These are phyloP conservation scores for Talaromyces ruber DNA, from an alignment of 495 filamentous ascomycete genomes.

Conservation along the genomic window DNA sequence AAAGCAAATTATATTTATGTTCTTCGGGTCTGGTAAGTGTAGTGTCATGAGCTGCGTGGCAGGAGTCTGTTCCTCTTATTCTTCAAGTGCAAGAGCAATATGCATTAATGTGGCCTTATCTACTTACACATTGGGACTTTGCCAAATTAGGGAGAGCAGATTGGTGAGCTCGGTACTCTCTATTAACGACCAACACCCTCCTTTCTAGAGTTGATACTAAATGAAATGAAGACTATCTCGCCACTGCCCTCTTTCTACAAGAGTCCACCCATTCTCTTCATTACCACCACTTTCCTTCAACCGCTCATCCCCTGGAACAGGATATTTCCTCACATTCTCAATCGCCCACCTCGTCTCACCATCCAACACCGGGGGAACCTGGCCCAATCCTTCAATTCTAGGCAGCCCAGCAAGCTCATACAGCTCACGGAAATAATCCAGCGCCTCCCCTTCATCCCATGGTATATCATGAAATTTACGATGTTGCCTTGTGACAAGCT, in stretches of 20 bases:
- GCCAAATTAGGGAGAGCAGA: no score
- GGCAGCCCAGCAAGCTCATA: constrained; percentile 34
- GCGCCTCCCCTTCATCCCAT: constrained; percentile 36
- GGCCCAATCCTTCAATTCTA: constrained; percentile 30
- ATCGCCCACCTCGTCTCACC: constrained; percentile 36
- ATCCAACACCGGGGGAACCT: constrained; percentile 32
- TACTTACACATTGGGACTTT: no score
- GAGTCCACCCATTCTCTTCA: background rate
- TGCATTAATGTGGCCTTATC: no score
- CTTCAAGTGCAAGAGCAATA: no score
- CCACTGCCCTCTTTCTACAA: background rate
- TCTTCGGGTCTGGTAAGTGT: no score
- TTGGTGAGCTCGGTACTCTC: no score
- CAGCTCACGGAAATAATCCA: constrained; percentile 28
- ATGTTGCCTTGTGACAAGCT: constrained; percentile 12
- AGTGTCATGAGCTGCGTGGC: no score
- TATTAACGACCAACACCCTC: background rate
- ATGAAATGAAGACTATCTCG: constrained; percentile 4
- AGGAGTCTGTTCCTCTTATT: background rate
- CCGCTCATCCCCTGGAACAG: constrained; percentile 25
- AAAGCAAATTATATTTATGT: no score
- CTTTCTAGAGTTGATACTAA: background rate
- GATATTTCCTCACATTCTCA: constrained; percentile 40
- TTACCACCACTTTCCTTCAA: constrained; percentile 2
- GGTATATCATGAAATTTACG: constrained; percentile 39